Percentiles rank a stretch among this genome's conserved stretches.
Conservation (phyloP, 1,284 basidiomycete species). For the Cryptococcus amylolentus region DNA sequence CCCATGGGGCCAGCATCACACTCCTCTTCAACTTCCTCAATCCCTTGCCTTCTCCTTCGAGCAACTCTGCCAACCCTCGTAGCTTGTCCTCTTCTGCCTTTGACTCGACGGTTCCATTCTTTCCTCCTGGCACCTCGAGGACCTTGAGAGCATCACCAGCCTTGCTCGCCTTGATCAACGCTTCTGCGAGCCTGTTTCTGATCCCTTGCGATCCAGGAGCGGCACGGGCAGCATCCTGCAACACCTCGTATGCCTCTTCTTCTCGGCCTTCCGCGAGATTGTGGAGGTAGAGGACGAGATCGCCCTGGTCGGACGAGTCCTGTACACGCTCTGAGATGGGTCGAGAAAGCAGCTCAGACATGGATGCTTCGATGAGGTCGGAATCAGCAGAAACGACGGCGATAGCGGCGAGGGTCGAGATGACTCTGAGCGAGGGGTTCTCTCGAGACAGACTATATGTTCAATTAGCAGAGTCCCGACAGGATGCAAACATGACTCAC, state of each 20-base stretch:
- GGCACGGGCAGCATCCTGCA: constrained; percentile 14
- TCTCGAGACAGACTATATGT: constrained; percentile 61
- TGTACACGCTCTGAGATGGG: constrained; percentile 16
- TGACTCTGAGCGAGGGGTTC: constrained; percentile 59
- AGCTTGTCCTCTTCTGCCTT: constrained; percentile 22
- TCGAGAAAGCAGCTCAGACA: constrained; percentile 66
- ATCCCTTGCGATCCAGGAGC: not conserved
- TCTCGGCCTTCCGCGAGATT: constrained; percentile 16
- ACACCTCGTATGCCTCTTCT: constrained; percentile 13
- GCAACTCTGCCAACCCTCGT: constrained; percentile 26
- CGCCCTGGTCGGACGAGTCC: constrained; percentile 30
- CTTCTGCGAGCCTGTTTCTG: constrained; percentile 23
- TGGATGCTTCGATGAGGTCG: constrained; percentile 76
- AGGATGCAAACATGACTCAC: constrained; percentile 52
- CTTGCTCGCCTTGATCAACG: constrained; percentile 26
- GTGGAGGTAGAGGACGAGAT: constrained; percentile 32
- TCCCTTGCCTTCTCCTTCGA: constrained; percentile 31
- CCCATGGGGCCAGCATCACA: constrained; percentile 65
- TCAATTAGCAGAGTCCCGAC: not conserved
- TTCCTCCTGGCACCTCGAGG: constrained; percentile 28
- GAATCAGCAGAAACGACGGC: constrained; percentile 76
- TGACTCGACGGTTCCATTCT: constrained; percentile 47
- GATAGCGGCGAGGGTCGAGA: constrained; percentile 79
- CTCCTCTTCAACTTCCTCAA: constrained; percentile 59
- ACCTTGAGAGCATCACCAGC: constrained; percentile 36